A percentile compares a stretch with the other conserved stretches of the same genome.
These are phyloP conservation scores for Penicillium oxalicum DNA, from an alignment of 2,329 filamentous ascomycete species.

Conservation along the genomic window DNA sequence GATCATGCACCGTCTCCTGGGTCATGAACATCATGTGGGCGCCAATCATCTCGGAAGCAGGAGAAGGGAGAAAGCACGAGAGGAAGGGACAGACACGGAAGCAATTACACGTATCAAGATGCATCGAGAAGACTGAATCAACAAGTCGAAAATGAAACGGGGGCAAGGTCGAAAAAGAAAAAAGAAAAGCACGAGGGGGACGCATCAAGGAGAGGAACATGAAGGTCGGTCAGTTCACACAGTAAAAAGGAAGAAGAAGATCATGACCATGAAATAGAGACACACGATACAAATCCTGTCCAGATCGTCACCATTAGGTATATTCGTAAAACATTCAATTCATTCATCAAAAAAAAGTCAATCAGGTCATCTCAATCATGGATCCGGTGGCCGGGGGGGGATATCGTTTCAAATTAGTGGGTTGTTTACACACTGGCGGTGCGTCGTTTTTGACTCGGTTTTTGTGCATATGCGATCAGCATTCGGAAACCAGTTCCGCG, in stretches of 20 bases:
- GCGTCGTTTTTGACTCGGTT: constrained; percentile 52
- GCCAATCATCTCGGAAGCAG: background rate
- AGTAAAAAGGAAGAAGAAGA: too few species aligned
- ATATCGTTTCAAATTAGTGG: constrained; percentile 1
- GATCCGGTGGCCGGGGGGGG: background rate
- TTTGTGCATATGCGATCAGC: constrained; percentile 84
- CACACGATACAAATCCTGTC: too few species aligned
- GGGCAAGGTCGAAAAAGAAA: background rate
- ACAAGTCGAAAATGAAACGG: too few species aligned
- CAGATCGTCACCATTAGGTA: too few species aligned
- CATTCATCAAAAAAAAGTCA: background rate
- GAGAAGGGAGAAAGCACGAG: background rate
- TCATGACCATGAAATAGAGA: too few species aligned
- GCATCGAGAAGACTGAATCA: background rate
- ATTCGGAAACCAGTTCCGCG: constrained; percentile 82
- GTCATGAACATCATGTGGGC: too few species aligned
- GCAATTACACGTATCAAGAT: constrained; percentile 8
- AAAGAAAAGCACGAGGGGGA: background rate
- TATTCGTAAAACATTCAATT: background rate
- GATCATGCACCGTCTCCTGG: background rate
- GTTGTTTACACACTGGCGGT: constrained; percentile 38
- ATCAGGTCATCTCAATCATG: background rate
- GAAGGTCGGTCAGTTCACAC: background rate
- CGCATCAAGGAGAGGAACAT: constrained; percentile 6
- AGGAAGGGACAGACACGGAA: background rate